These are phyloP conservation scores for Pseudogymnoascus sp. DNA, from an alignment of 2,329 filamentous ascomycete species.

Conservation along the genomic window DNA sequence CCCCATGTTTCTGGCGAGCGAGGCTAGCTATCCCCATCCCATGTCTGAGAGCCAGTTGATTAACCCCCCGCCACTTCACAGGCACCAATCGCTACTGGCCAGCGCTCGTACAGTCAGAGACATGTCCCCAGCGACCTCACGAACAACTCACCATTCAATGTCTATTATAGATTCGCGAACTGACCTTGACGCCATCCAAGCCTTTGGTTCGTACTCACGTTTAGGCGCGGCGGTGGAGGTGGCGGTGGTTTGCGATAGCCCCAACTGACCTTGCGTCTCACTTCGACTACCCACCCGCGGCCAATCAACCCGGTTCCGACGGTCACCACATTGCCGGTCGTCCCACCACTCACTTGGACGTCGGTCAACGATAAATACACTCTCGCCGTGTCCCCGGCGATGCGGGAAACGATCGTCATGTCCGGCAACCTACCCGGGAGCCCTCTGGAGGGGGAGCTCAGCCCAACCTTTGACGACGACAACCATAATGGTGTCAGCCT, in stretches of 20 bases:
- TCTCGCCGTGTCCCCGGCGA: neutral
- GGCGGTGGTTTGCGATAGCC: constrained; percentile 4
- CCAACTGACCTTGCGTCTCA: constrained; percentile 2
- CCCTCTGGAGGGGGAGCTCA: constrained; percentile 1
- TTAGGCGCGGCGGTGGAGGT: constrained; percentile 3
- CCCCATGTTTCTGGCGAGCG: neutral
- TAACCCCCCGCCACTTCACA: neutral
- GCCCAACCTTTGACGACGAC: constrained; percentile 5
- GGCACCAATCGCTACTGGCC: constrained; percentile 2
- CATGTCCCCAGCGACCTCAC: neutral
- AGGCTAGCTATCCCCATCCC: neutral
- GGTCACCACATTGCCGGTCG: neutral
- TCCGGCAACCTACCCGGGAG: neutral
- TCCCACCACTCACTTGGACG: neutral
- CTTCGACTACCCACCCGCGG: constrained; percentile 2
- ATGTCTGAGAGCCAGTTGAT: neutral
- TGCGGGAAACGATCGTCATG: constrained; percentile 4
- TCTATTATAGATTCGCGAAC: neutral
- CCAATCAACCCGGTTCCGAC: constrained; percentile 2
- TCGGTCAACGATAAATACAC: neutral
- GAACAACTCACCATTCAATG: neutral
- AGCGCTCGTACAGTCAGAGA: neutral
- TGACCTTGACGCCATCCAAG: neutral
- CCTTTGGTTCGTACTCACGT: neutral
- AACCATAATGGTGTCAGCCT: constrained; percentile 5